Conservation (phyloP, 2,329 filamentous ascomycete species). For the Colletotrichum spinosum region DNA sequence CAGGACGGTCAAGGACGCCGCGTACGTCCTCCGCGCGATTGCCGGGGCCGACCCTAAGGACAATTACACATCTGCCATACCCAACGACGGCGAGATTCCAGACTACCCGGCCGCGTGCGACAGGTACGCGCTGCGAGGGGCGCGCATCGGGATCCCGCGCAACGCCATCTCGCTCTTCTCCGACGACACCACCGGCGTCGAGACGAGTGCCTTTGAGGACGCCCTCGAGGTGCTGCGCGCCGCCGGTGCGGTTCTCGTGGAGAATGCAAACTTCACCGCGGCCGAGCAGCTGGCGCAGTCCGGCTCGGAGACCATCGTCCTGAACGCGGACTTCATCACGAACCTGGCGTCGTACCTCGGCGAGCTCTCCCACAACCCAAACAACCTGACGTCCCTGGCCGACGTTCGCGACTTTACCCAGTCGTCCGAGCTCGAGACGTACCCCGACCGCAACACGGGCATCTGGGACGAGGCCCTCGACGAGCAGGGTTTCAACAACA, state of each 20-base stretch:
- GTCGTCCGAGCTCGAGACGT: slow-evolving; percentile 64
- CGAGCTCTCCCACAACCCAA: slow-evolving; percentile 67
- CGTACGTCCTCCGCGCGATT: slow-evolving; percentile 70
- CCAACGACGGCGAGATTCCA: slow-evolving; percentile 65
- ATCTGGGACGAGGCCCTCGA: slow-evolving; percentile 66
- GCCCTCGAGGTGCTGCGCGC: slow-evolving; percentile 61
- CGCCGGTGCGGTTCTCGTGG: slow-evolving; percentile 71
- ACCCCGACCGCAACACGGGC: slow-evolving; percentile 68
- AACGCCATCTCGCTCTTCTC: slow-evolving; percentile 62
- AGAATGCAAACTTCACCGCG: slow-evolving; percentile 58
- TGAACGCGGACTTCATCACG: slow-evolving; percentile 69
- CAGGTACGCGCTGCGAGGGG: slow-evolving; percentile 62
- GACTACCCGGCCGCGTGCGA: slow-evolving; percentile 71
- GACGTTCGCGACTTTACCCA: slow-evolving; percentile 69
- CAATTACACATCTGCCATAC: slow-evolving; percentile 71
- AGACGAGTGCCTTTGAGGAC: slow-evolving; percentile 63
- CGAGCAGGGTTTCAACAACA: slow-evolving; percentile 64
- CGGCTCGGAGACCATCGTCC: slow-evolving; percentile 50
- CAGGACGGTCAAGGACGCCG: slow-evolving; percentile 72
- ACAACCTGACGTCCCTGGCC: slow-evolving; percentile 60
- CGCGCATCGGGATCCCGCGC: slow-evolving; percentile 71
- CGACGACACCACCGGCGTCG: slow-evolving; percentile 33
- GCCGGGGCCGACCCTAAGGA: slow-evolving; percentile 69
- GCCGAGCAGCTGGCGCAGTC: slow-evolving; percentile 42
- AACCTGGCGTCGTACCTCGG: slow-evolving; percentile 68